Base-by-base conservation (phyloP, 106 monocot species). In the Narthecium ossifragum region DNA sequence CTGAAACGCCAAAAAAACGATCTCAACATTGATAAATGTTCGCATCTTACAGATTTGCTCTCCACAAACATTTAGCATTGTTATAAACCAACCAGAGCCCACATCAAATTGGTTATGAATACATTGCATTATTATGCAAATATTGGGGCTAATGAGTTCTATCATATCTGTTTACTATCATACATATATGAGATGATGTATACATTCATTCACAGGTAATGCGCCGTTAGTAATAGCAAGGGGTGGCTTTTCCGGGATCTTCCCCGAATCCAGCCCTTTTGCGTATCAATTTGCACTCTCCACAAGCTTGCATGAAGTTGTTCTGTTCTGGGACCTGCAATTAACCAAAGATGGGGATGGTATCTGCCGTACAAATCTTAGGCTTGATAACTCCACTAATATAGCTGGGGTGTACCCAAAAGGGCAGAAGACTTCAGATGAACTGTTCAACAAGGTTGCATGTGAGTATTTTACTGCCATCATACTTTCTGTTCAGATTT, bases 261-360 rank as follows among this genome's bases (percentile, higher is more conserved):
- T 92, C 51, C 92, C 92, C 15, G 92, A 87, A 20, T 86, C 84
- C 0, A 87, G 80, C 50, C 31, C 54, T 20, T 73, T 57, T 38
- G 87, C 87, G 2, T 87, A 84, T 46, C 46, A 87, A 25, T 70
- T 84, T 26, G 92, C 92, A 0, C 0, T 70, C 21, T 56, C 66
- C 2, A 64, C 69, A 14, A 81, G 87, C 27, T 20, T 80, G 47
- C 52, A 57, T 2, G 64, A 81, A 54, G 75, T 87, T 9, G 84
- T 82, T 22, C 30, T 91, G 45, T 77, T 74, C 65, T 98, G 98
- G 47, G 86, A 85, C 46, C 66, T 98, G 24, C 98, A 98, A 61
- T 53, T 98, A 11, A 74, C 98, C 6, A 98, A 84, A 57, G 98
- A 98, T 55, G 77, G 79, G n/a, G 66, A 46, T 45, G 79, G 76